phyloP scores from a whole-genome alignment of 345 rosid species.

The Lepidium aucheri region DNA sequence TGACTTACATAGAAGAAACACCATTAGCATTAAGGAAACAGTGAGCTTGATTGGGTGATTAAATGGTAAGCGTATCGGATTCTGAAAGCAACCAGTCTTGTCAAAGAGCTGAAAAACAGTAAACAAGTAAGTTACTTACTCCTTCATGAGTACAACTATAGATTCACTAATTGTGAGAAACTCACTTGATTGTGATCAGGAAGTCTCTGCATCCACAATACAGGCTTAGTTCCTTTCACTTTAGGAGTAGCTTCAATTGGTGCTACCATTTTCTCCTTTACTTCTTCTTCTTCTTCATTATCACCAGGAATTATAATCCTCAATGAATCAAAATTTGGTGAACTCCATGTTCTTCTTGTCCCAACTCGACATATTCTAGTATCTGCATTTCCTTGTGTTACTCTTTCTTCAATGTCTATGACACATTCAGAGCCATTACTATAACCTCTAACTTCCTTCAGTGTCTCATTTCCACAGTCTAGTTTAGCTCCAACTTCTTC shows the following conservation, averaged over 20 bases:
- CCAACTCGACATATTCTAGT: constrained; percentile 24
- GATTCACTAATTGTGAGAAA: constrained; percentile 35
- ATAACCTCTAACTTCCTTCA: constrained; percentile 14
- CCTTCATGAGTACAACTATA: not conserved
- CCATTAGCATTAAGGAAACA: constrained; percentile 61
- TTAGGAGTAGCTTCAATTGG: constrained; percentile 60
- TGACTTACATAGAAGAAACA: constrained; percentile 66
- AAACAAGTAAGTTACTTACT: not conserved
- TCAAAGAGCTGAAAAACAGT: constrained; percentile 31
- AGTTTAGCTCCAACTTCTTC: constrained; percentile 2
- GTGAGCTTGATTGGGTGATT: constrained; percentile 48
- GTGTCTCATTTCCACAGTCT: not conserved
- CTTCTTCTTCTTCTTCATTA: constrained; percentile 28
- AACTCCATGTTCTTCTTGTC: constrained; percentile 53
- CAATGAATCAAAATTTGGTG: constrained; percentile 51
- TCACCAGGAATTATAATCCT: constrained; percentile 47
- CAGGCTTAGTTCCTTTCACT: constrained; percentile 48
- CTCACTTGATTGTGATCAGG: constrained; percentile 27
- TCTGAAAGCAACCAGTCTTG: constrained; percentile 38
- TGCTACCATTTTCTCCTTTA: constrained; percentile 23
- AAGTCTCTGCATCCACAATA: constrained; percentile 46
- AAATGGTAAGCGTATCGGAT: constrained; percentile 31
- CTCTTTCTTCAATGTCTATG: constrained; percentile 23
- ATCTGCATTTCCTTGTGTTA: constrained; percentile 31
- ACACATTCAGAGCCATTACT: constrained; percentile 30